Conservation (phyloP, 495 filamentous ascomycete genomes). For the Pyronema omphalodes region DNA sequence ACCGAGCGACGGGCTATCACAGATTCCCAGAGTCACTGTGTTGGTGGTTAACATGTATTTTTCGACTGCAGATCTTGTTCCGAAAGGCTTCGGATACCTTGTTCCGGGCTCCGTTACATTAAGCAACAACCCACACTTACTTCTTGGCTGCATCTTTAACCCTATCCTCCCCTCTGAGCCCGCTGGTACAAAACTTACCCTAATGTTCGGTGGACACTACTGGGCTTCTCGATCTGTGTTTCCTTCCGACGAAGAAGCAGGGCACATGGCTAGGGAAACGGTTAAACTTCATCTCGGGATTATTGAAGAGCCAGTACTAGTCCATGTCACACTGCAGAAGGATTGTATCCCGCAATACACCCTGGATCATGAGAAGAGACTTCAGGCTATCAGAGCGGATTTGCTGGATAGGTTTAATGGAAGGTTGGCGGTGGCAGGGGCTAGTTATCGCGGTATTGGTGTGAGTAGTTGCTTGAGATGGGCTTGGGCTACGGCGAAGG, state of each 20-base stretch:
- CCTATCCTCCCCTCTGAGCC: constrained; percentile 34
- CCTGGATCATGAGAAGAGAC: constrained; percentile 52
- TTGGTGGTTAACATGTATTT: constrained; percentile 87
- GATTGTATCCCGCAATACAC: constrained; percentile 81
- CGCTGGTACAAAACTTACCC: constrained; percentile 74
- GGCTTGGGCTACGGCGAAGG: constrained; percentile 27
- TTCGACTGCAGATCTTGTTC: constrained; percentile 40
- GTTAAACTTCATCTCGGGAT: constrained; percentile 60
- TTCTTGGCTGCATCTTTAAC: constrained; percentile 83
- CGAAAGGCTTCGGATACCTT: constrained; percentile 74
- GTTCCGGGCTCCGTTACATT: constrained; percentile 51
- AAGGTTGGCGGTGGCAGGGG: constrained; percentile 56
- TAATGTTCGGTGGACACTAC: constrained; percentile 89
- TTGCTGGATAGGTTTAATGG: constrained; percentile 40
- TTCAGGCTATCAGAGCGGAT: constrained; percentile 38
- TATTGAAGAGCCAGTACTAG: constrained; percentile 34
- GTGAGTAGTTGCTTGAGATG: constrained; percentile 44
- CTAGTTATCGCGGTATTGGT: constrained; percentile 45
- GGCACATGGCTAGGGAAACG: constrained; percentile 47
- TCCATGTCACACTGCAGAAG: constrained; percentile 42
- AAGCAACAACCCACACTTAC: constrained; percentile 61
- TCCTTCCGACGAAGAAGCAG: constrained; percentile 35
- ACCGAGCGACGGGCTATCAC: constrained; percentile 30
- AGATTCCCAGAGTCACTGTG: constrained; percentile 53
- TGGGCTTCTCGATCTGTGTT: constrained; percentile 44